Conservation (phyloP, 495 filamentous ascomycete genomes). For the Patellaria atrata region DNA sequence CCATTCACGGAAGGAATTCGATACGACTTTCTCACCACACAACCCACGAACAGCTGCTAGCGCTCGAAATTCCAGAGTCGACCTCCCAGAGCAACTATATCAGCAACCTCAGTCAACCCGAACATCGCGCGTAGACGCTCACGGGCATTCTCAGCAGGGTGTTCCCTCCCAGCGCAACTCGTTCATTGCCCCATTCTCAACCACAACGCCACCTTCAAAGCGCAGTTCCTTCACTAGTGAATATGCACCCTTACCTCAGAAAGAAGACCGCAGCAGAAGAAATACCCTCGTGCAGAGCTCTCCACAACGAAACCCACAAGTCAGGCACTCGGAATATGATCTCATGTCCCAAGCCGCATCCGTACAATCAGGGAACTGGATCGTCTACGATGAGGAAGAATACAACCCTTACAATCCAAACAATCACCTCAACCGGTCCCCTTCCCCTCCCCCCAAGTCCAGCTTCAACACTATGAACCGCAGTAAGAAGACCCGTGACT, state of each 20-base stretch:
- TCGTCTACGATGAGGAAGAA: slow-evolving; percentile 8
- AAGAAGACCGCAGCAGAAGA: no score
- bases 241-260: no score
- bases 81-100: slow-evolving; percentile 9
- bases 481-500: slow-evolving; percentile 4
- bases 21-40: slow-evolving; percentile 18
- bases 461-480: not conserved
- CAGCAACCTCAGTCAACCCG: slow-evolving; percentile 6
- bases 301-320: no score
- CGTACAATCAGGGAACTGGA: slow-evolving; percentile 18
- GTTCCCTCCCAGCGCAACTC: not conserved
- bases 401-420: slow-evolving; percentile 9
- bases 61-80: slow-evolving; percentile 10
- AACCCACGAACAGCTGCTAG: slow-evolving; percentile 18
- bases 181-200: not conserved
- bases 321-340: no score
- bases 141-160: slow-evolving; percentile 8
- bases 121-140: slow-evolving; percentile 13
- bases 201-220: no score
- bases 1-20: slow-evolving; percentile 16
- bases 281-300: no score
- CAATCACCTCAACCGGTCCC: no score
- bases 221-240: no score
- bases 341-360: no score
- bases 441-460: not conserved